Conservation (phyloP, 345 rosid genomes). For the Excoecaria cochinchinensis region DNA sequence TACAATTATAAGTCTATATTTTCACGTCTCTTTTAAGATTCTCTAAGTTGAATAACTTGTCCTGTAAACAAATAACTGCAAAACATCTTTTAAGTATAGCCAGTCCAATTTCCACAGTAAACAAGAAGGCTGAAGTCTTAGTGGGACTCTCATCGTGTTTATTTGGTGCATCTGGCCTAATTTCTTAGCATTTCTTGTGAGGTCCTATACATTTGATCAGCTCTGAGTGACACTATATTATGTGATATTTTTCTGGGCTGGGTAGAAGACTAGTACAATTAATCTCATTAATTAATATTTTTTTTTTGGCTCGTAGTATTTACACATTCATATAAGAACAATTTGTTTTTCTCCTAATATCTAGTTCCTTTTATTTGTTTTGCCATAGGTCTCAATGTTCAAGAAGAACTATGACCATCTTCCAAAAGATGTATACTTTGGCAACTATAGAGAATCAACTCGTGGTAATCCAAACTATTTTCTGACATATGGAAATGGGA, state of each 20-base stretch:
- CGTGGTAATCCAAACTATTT: slow-evolving; percentile 93
- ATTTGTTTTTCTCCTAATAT: background rate
- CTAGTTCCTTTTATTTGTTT: background rate
- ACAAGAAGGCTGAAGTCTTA: background rate
- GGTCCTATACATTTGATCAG: background rate
- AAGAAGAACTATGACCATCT: slow-evolving; percentile 94
- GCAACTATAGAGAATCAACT: slow-evolving; percentile 76
- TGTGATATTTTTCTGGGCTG: background rate
- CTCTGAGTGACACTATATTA: background rate
- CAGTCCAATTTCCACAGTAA: background rate
- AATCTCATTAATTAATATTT: background rate
- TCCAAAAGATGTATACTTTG: slow-evolving; percentile 79
- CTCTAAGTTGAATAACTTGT: background rate
- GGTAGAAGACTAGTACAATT: background rate
- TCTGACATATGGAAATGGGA: slow-evolving; percentile 94
- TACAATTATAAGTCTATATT: background rate
- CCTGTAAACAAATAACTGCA: background rate
- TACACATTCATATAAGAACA: background rate
- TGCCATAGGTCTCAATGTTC: slow-evolving; percentile 82
- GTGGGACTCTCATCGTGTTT: background rate
- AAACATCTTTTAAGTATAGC: background rate
- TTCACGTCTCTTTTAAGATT: background rate
- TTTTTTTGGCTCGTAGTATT: background rate
- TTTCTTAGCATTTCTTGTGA: background rate
- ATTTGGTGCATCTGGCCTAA: background rate